Base-by-base conservation (phyloP, 1,284 basidiomycete genomes). In the Tausonia pullulans region DNA sequence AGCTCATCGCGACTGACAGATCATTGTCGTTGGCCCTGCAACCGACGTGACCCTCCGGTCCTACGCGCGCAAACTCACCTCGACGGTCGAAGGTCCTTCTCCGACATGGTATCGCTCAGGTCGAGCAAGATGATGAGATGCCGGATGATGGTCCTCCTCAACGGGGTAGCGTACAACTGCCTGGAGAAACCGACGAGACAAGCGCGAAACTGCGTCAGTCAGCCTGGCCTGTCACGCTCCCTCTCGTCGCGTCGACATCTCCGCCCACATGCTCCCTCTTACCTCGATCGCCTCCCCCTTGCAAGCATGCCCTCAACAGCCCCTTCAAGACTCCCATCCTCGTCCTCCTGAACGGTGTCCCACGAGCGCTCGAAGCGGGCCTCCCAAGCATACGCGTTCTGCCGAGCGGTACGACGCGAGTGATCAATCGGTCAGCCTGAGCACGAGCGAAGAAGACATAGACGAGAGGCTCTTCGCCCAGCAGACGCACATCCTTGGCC, bases 321-420 rank as follows among this genome's bases (percentile, higher is more conserved):
- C 1, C 86, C 83, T 68, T 94, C 89, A 67, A 98, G 76, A 70
- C 90, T 95, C 1, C 95, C 95, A 0, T 82, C 82, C 72, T 94
- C 95, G 74, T 98, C 95, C 75, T 98, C 96, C 72, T 92, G 88
- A 0, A 98, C 91, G 2, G 87, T 88, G 71, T 98, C 96, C 95
- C 95, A 98, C 58, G 89, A 90, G 55, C 93, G 86, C 60, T 90
- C 87, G 74, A 94, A 97, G 7, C 88, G 87, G 0, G 88, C 94
- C 75, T 98, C 95, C 95, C 95, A 98, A 44, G 92, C 90, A 71
- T 94, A 94, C 13, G 74, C 73, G 43, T 70, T 69, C 58, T 71
- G 46, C 54, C 4, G 16, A 40, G 48, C 27, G 27, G 27, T 2
- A 27, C 27, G 27, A 27, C 27, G 27, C 27, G 27, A 27, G 27